A percentile compares a stretch with the other conserved stretches of the same genome.
Conservation (phyloP, 345 rosid genomes). For the Aethionema arabicum region DNA sequence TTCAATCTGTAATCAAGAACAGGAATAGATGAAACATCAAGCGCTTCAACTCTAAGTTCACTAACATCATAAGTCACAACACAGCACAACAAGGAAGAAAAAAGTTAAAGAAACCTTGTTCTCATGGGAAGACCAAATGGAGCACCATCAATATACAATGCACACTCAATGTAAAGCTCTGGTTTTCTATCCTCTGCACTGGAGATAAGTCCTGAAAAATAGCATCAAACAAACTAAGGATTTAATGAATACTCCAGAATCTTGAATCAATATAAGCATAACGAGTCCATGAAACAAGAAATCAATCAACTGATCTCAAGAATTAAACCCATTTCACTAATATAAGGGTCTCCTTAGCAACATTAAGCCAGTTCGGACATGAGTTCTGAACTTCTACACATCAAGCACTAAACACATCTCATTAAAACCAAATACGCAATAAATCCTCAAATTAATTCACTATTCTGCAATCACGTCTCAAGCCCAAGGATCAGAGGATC, state of each 20-base stretch:
- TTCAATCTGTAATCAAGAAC: constrained; percentile 64
- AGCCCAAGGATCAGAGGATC: background rate
- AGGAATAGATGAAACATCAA: constrained; percentile 12
- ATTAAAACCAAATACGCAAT: background rate
- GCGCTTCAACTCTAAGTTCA: background rate
- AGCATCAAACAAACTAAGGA: constrained; percentile 17
- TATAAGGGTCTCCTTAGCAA: background rate
- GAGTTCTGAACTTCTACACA: constrained; percentile 1
- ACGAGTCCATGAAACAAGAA: background rate
- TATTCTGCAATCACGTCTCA: no score
- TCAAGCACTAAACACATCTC: background rate
- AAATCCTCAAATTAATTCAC: no score
- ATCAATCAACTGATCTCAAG: background rate
- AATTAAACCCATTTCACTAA: constrained; percentile 14
- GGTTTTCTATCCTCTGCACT: constrained; percentile 58
- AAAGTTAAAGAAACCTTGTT: constrained; percentile 56
- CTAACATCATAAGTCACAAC: constrained; percentile 25
- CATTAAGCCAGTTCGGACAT: constrained; percentile 1
- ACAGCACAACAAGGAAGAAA: background rate
- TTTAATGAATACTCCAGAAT: background rate
- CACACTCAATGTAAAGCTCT: constrained; percentile 80
- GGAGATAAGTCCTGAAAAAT: constrained; percentile 44
- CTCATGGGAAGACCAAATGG: constrained; percentile 89
- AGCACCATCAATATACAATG: constrained; percentile 84
- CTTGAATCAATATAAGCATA: background rate